Base-by-base conservation (phyloP, 1,284 basidiomycete species). In the Peniophora sp. region DNA sequence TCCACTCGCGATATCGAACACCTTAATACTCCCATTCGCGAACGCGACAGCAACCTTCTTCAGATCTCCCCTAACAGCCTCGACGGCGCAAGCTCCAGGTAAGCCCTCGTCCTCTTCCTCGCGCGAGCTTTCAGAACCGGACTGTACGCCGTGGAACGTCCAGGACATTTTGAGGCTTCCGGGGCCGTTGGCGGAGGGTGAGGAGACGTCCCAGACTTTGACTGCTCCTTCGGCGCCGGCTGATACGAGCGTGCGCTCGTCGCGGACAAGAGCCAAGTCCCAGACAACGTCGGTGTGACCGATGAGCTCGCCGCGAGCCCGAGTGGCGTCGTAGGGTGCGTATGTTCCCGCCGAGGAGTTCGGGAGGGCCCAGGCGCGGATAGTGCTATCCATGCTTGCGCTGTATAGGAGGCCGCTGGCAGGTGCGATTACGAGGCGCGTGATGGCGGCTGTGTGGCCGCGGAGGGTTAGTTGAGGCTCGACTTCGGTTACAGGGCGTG, bases 281-380 rank as follows among this genome's bases (percentile, higher is more conserved):
- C 96, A 98, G 11, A 98, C 89, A 2, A 91, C 91, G 64, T 98
- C 93, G 1, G 92, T 91, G 64, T 97, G 92, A 1, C 93, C 94
- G 36, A 95, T 82, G 25, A 98, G 79, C 55, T 88, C 85, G 34
- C 88, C 89, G 36, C 89, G 75, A 36, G 83, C 77, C 17, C 84
- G 77, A 2, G 83, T 82, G 49, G 87, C 78, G 59, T 98, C 93
- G 64, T 89, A 93, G 0, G 92, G 85, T 8, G 89, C 89, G 65
- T 97, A 97, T 16, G 81, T 93, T 62, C 80, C 92, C 69, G 82
- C 83, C 43, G 79, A 74, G 1, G 77, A 66, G 11, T 78, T 59
- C 6, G 93, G 92, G 44, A 97, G 71, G 19, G 81, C 80, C 94
- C 94, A 97, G 27, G 97, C 77, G 36, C 92, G 85, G 63, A 99